phyloP scores from a whole-genome alignment of 1,139 yeast species.

The Sugiyamaella xylanicola region DNA sequence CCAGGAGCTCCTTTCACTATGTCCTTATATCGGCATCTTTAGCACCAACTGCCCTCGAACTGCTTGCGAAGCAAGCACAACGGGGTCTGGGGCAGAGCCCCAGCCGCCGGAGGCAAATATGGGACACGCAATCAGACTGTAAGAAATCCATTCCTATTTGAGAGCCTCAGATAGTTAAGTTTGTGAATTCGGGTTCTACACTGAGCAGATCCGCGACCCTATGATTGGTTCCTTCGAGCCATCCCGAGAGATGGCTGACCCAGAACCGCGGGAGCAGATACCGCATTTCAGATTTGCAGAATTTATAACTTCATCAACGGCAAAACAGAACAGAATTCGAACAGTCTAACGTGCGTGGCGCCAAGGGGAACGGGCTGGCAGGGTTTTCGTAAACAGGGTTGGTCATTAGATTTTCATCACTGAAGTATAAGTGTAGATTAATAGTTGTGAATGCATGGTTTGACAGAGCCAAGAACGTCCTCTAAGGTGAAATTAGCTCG shows the following conservation, averaged over 20 bases:
- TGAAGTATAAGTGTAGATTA: not conserved
- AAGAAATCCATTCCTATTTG: conserved; percentile 4
- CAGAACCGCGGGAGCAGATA: conserved; percentile 12
- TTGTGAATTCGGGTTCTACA: conserved; percentile 27
- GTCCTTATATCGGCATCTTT: not conserved
- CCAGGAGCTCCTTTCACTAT: not conserved
- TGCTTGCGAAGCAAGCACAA: not conserved
- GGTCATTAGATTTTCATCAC: not conserved
- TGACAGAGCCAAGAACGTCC: not conserved
- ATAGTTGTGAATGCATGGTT: not conserved
- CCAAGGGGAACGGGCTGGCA: not conserved
- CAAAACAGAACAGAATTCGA: conserved; percentile 17
- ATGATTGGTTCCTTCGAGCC: conserved; percentile 19
- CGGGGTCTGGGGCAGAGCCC: not conserved
- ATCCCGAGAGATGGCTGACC: conserved; percentile 26
- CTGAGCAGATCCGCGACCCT: conserved; percentile 15
- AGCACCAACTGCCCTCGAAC: too few relatives aligned
- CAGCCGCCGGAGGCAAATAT: not conserved
- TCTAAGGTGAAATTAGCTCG: too few relatives aligned
- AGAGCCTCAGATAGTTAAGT: conserved; percentile 29
- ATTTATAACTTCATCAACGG: conserved; percentile 33
- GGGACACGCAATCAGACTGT: not conserved
- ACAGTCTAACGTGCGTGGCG: too few relatives aligned
- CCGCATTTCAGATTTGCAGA: conserved; percentile 35
- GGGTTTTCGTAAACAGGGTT: not conserved